phyloP scores from a whole-genome alignment of 768 basidiomycete species.

The Mycena rebaudengoi region DNA sequence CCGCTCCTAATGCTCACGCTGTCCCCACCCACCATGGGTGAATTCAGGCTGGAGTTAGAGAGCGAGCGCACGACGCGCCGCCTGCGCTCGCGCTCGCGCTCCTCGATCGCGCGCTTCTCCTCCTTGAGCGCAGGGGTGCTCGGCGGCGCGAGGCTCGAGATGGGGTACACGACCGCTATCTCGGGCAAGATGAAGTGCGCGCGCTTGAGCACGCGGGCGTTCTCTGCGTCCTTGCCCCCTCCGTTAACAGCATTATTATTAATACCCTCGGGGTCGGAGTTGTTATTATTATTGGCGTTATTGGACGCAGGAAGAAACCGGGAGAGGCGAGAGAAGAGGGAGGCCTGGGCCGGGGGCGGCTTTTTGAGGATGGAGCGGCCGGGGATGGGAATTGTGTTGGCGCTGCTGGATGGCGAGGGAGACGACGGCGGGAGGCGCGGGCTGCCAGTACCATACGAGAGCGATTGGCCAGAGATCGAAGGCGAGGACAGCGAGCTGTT shows the following conservation, averaged over 20 bases:
- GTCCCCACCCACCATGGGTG: conserved; percentile 58
- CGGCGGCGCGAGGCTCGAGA: conserved; percentile 85
- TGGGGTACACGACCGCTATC: conserved; percentile 89
- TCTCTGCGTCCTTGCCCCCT: not conserved
- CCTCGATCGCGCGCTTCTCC: conserved; percentile 84
- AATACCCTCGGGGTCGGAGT: not conserved
- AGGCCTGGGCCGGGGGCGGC: conserved; percentile 72
- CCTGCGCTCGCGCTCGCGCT: conserved; percentile 74
- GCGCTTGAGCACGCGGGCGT: conserved; percentile 72
- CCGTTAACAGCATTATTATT: not conserved
- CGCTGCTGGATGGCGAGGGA: conserved; percentile 78
- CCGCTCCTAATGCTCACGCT: conserved; percentile 13
- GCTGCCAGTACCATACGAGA: no score
- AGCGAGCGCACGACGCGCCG: conserved; percentile 70
- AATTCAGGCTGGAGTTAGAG: no score
- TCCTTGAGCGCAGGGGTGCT: conserved; percentile 80
- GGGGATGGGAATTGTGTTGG: conserved; percentile 80
- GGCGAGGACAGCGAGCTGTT: no score
- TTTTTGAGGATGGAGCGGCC: conserved; percentile 86
- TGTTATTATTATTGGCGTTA: not conserved
- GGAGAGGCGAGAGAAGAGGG: conserved; percentile 66
- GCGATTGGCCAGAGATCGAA: no score
- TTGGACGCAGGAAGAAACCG: conserved; percentile 73
- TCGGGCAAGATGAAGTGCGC: conserved; percentile 93
- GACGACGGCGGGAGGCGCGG: no score